A percentile compares a stretch with the other conserved stretches of the same genome.
Evolutionary conservation across 2,329 filamentous ascomycete genomes (phyloP).

Genomic region (Fusarium sulawesiense): DNA sequence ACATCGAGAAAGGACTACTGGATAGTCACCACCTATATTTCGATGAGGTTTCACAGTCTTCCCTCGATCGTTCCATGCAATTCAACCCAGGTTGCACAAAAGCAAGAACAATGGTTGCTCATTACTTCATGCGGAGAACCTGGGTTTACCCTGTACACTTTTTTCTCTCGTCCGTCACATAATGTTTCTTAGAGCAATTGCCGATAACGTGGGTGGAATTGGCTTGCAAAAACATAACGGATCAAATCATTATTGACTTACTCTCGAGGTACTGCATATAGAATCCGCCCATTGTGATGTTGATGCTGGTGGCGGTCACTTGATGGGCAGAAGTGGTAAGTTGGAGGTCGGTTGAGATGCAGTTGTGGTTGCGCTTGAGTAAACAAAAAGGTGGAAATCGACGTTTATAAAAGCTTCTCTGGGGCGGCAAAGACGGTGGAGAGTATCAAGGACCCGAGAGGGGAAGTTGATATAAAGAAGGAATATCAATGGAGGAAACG

Average conservation of each 20-base stretch:
- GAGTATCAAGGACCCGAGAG: constrained; percentile 15
- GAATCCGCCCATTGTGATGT: constrained; percentile 69
- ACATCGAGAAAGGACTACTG: neutral
- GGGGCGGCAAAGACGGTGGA: constrained; percentile 27
- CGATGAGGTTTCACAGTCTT: constrained; percentile 1
- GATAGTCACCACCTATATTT: neutral
- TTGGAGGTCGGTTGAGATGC: constrained; percentile 18
- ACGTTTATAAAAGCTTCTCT: constrained; percentile 31
- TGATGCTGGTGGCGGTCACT: constrained; percentile 35
- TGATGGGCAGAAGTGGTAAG: constrained; percentile 34
- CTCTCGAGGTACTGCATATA: constrained; percentile 80
- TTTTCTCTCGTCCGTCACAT: neutral
- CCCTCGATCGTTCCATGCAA: constrained; percentile 4
- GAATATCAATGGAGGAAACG: constrained; percentile 28
- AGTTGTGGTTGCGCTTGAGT: constrained; percentile 26
- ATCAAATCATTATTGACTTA: constrained; percentile 62
- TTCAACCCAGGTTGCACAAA: constrained; percentile 5
- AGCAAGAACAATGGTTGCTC: constrained; percentile 15
- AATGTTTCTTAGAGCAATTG: constrained; percentile 33
- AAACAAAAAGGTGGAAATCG: constrained; percentile 39
- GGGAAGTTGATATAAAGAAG: constrained; percentile 19
- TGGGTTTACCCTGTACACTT: constrained; percentile 16
- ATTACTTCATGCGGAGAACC: constrained; percentile 29
- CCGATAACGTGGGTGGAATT: constrained; percentile 33
- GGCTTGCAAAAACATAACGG: constrained; percentile 19